A percentile compares a stretch with the other conserved stretches of the same genome.
These are phyloP conservation scores for Luffa aegyptiaca DNA, from an alignment of 306 rosid genomes.

Conservation along the genomic window DNA sequence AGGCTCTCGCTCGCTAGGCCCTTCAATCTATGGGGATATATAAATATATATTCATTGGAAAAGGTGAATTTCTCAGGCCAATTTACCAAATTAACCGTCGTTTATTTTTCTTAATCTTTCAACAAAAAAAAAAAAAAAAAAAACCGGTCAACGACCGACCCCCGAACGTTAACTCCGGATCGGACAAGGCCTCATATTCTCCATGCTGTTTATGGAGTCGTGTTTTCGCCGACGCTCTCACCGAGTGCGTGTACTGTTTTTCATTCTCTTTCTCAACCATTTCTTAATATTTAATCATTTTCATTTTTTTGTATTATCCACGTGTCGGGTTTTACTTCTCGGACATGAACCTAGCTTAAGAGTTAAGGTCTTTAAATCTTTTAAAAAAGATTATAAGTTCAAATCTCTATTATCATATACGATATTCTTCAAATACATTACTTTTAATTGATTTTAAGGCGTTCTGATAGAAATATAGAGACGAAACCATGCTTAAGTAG, in stretches of 20 bases:
- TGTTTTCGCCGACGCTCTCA: not conserved
- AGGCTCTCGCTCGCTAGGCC: not conserved
- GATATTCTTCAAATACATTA: no score
- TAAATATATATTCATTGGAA: constrained; percentile 17
- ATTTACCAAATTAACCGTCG: constrained; percentile 23
- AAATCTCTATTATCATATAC: no score
- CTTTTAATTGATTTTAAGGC: no score
- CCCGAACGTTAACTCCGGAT: constrained; percentile 1
- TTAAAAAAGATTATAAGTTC: no score
- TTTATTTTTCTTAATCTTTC: not conserved
- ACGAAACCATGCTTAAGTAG: no score
- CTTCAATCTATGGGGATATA: constrained; percentile 16
- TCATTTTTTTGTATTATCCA: no score
- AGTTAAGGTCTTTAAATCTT: no score
- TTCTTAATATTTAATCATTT: no score
- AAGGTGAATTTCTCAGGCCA: not conserved
- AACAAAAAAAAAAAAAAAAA: not conserved
- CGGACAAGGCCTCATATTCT: constrained; percentile 11
- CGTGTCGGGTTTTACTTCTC: no score
- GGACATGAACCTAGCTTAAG: no score
- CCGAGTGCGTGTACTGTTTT: not conserved
- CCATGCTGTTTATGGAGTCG: not conserved
- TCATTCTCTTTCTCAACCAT: no score
- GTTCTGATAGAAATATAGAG: no score
- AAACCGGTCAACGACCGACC: constrained; percentile 27